These are phyloP conservation scores for Rubia peregrina DNA, from an alignment of 305 asterid species.

Conservation along the genomic window DNA sequence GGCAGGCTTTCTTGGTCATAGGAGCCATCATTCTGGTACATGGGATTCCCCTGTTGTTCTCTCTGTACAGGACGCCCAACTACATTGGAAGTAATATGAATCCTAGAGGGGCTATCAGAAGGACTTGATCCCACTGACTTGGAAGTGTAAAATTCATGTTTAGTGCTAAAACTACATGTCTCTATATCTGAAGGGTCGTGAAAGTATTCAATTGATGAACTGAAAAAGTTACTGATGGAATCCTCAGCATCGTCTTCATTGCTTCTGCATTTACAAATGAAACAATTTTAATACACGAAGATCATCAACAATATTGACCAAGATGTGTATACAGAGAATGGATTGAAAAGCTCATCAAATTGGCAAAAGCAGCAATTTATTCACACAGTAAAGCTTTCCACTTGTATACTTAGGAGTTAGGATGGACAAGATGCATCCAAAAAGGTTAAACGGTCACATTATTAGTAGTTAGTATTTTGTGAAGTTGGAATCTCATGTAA, in stretches of 20 bases:
- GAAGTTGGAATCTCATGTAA: background rate
- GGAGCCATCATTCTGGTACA: conserved; percentile 34
- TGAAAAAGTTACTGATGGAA: conserved; percentile 41
- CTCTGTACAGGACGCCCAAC: conserved; percentile 59
- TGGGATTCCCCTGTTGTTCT: conserved; percentile 45
- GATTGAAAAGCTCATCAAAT: background rate
- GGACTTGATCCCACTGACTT: conserved; percentile 75
- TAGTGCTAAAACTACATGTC: conserved; percentile 64
- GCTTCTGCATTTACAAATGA: conserved; percentile 43
- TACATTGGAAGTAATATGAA: conserved; percentile 43
- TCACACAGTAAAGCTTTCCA: background rate
- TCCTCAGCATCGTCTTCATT: conserved; percentile 77
- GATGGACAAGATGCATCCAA: background rate
- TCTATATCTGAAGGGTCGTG: conserved; percentile 72
- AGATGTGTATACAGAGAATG: background rate
- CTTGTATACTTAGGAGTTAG: background rate
- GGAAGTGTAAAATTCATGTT: conserved; percentile 55
- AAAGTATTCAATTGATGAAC: conserved; percentile 45
- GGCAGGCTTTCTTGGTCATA: conserved; percentile 41
- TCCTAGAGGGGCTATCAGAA: conserved; percentile 75
- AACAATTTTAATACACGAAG: conserved; percentile 6
- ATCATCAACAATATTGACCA: background rate
- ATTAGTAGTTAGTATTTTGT: background rate
- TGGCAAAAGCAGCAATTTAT: background rate
- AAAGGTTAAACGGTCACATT: background rate